Evolutionary conservation across 2,329 filamentous ascomycete species (phyloP).

Genomic region (Cladosporium sp.): DNA sequence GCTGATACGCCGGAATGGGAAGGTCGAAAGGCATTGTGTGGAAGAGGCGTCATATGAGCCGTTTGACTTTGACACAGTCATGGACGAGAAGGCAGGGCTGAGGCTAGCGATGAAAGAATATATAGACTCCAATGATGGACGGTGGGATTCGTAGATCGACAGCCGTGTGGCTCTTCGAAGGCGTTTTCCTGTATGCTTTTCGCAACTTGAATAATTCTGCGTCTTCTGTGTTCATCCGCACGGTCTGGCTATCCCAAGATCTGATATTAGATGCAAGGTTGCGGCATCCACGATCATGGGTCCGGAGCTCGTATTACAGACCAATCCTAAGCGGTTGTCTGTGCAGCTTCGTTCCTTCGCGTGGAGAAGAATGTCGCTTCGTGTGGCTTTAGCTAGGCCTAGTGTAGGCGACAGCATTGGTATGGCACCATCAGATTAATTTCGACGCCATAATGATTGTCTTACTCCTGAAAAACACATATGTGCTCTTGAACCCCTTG

Average conservation of each 20-base stretch:
- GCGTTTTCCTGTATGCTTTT: neutral
- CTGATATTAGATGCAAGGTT: neutral
- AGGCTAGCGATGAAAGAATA: neutral
- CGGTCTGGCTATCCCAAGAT: neutral
- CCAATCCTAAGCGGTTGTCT: neutral
- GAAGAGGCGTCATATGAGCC: neutral
- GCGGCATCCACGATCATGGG: neutral
- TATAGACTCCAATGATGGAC: neutral
- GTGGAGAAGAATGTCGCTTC: neutral
- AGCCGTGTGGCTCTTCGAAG: neutral
- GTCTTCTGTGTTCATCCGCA: neutral
- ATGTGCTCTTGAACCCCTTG: neutral
- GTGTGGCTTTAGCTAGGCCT: neutral
- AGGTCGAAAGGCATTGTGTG: neutral
- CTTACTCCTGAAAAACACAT: neutral
- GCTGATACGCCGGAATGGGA: neutral
- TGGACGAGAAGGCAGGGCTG: neutral
- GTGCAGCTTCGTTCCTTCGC: slow-evolving; percentile 3
- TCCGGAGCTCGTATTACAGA: neutral
- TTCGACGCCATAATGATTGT: neutral
- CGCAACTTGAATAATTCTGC: neutral
- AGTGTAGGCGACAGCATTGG: slow-evolving; percentile 4
- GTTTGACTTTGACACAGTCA: neutral
- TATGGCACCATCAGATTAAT: neutral
- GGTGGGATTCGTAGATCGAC: neutral